Evolutionary conservation across 108 stramenopile genomes (phyloP).

Genomic region (Skeletonema menzelii): DNA sequence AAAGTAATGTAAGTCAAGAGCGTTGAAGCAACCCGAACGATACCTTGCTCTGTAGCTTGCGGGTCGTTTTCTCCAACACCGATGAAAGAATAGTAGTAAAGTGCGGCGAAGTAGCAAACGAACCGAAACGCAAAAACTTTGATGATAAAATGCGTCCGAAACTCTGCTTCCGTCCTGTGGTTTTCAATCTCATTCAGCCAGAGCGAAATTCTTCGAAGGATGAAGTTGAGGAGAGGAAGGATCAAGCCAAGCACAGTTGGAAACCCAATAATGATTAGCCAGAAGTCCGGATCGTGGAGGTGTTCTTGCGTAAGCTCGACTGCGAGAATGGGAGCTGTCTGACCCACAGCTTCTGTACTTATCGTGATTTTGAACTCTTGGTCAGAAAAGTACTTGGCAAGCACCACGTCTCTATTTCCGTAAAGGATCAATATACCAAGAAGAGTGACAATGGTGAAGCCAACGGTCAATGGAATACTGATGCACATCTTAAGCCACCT

Average conservation of each 20-base stretch:
- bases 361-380: conserved; percentile 51
- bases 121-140: conserved; percentile 98
- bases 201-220: conserved; percentile 77
- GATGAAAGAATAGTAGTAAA: conserved; percentile 94
- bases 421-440: conserved; percentile 83
- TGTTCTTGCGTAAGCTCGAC: conserved; percentile 64
- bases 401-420: conserved; percentile 82
- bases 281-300: conserved; percentile 78
- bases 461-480: conserved; percentile 77
- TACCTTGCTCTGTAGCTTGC: conserved; percentile 74
- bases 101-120: conserved; percentile 95
- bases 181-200: conserved; percentile 93
- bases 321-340: conserved; percentile 48
- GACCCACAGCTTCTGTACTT: conserved; percentile 56
- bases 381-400: conserved; percentile 73
- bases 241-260: conserved; percentile 83
- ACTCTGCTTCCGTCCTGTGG: conserved; percentile 92
- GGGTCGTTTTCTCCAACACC: conserved; percentile 32
- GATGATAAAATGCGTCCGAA: conserved; percentile 92
- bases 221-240: conserved; percentile 81
- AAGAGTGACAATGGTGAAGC: conserved; percentile 75
- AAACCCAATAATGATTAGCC: conserved; percentile 76
- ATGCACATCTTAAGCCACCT: conserved; percentile 79
- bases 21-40: conserved; percentile 80
- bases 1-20: conserved; percentile 84